Evolutionary conservation across 2,329 filamentous ascomycete genomes (phyloP).

Genomic region (Nemania diffusa): DNA sequence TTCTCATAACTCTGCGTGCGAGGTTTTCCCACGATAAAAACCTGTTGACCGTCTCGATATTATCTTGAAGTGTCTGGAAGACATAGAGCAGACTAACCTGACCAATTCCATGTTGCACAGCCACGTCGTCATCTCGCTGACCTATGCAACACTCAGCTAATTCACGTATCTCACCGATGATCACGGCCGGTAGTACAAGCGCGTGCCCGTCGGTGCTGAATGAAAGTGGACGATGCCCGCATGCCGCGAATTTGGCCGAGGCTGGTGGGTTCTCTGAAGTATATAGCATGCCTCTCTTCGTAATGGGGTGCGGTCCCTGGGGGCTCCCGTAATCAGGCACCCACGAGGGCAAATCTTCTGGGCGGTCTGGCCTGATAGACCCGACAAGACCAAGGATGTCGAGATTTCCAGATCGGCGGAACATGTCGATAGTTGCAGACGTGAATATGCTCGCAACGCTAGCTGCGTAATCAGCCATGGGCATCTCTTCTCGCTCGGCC

Average conservation of each 20-base stretch:
- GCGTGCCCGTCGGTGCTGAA: slow-evolving; percentile 19
- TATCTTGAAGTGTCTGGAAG: slow-evolving; percentile 17
- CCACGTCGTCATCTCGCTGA: slow-evolving; percentile 25
- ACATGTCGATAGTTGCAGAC: slow-evolving; percentile 16
- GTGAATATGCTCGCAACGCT: slow-evolving; percentile 21
- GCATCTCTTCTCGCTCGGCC: slow-evolving; percentile 27
- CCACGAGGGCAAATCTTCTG: slow-evolving; percentile 28
- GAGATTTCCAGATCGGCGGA: slow-evolving; percentile 22
- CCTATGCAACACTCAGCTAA: slow-evolving; percentile 15
- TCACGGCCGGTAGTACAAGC: slow-evolving; percentile 26
- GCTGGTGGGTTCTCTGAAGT: slow-evolving; percentile 23
- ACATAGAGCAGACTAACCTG: slow-evolving; percentile 12
- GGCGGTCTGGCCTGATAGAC: slow-evolving; percentile 23
- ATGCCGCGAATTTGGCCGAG: slow-evolving; percentile 20
- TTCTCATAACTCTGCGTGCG: slow-evolving; percentile 11
- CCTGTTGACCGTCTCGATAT: slow-evolving; percentile 20
- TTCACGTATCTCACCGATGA: slow-evolving; percentile 23
- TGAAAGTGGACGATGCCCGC: slow-evolving; percentile 17
- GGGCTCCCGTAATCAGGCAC: slow-evolving; percentile 29
- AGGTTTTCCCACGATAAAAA: slow-evolving; percentile 21
- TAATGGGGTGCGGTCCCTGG: slow-evolving; percentile 27
- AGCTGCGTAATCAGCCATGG: slow-evolving; percentile 21
- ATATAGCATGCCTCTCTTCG: slow-evolving; percentile 25
- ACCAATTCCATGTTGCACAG: slow-evolving; percentile 22
- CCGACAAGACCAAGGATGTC: slow-evolving; percentile 25